These are phyloP conservation scores for Pugionium cornutum DNA, from an alignment of 345 rosid species.

Conservation along the genomic window DNA sequence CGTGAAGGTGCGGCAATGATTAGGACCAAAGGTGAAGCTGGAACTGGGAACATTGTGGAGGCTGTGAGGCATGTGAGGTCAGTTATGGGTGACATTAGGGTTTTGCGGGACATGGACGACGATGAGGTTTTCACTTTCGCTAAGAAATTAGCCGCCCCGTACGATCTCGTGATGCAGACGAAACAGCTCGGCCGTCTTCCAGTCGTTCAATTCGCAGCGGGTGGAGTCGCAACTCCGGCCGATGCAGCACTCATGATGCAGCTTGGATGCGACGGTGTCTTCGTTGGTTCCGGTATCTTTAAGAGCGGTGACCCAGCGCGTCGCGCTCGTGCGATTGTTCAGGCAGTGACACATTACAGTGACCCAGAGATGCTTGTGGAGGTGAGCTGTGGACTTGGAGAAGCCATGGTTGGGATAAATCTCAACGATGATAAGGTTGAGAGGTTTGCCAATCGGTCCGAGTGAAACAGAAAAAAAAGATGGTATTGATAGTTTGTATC, in stretches of 20 bases:
- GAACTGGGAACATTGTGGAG: slow-evolving; percentile 76
- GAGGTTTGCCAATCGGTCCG: slow-evolving; percentile 70
- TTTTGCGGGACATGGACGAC: slow-evolving; percentile 49
- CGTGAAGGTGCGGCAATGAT: slow-evolving; percentile 95
- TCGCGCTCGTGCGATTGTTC: slow-evolving; percentile 71
- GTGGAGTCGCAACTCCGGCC: slow-evolving; percentile 79
- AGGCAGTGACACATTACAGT: slow-evolving; percentile 72
- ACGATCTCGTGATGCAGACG: slow-evolving; percentile 72
- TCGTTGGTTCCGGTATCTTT: slow-evolving; percentile 71
- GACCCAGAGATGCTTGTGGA: slow-evolving; percentile 69
- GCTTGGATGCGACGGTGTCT: slow-evolving; percentile 75
- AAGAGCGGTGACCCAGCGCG: slow-evolving; percentile 71
- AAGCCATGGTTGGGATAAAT: slow-evolving; percentile 78
- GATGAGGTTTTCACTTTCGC: slow-evolving; percentile 85
- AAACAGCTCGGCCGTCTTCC: slow-evolving; percentile 78
- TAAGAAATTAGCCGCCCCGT: slow-evolving; percentile 68
- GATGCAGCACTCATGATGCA: slow-evolving; percentile 89
- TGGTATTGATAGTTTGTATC: slow-evolving; percentile 32
- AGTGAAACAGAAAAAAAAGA: slow-evolving; percentile 29
- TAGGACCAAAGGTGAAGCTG: slow-evolving; percentile 88
- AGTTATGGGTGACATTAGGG: slow-evolving; percentile 81
- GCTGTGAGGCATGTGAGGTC: slow-evolving; percentile 87
- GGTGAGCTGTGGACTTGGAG: slow-evolving; percentile 74
- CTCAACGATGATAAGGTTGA: slow-evolving; percentile 63
- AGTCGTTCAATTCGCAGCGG: slow-evolving; percentile 74